Conservation (phyloP, 2,329 filamentous ascomycete genomes). For the Rhytidhysteron rufulum region DNA sequence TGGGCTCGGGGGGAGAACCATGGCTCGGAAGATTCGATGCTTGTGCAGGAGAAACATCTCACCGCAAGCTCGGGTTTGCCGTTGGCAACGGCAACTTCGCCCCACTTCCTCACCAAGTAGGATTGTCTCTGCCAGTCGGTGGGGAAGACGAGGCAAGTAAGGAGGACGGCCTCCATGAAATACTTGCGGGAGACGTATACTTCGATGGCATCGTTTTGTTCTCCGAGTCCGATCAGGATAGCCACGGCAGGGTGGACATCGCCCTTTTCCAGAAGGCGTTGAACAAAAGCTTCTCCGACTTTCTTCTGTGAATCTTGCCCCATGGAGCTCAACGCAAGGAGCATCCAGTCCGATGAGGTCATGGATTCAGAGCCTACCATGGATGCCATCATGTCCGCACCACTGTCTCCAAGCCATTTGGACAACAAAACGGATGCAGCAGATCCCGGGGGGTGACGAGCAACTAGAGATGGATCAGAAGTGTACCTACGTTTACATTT, state of each 20-base stretch:
- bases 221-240: conserved; percentile 87
- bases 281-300: conserved; percentile 84
- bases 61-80: conserved; percentile 88
- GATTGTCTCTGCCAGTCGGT: conserved; percentile 88
- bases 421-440: conserved; percentile 76
- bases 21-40: conserved; percentile 75
- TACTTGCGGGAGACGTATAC: conserved; percentile 89
- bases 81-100: conserved; percentile 82
- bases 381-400: conserved; percentile 74
- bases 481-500: conserved; percentile 3
- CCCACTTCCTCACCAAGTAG: conserved; percentile 88
- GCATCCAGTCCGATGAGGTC: conserved; percentile 95
- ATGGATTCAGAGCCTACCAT: conserved; percentile 76
- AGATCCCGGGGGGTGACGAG: conserved; percentile 67
- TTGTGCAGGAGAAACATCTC: conserved; percentile 88
- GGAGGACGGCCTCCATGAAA: conserved; percentile 87
- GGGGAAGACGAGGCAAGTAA: conserved; percentile 79
- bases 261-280: conserved; percentile 81
- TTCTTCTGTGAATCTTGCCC: conserved; percentile 76
- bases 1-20: conserved; percentile 83
- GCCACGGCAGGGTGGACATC: conserved; percentile 91
- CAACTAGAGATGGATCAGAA: conserved; percentile 49
- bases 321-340: conserved; percentile 86
- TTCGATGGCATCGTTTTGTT: conserved; percentile 91
- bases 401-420: conserved; percentile 88